phyloP scores from a whole-genome alignment of 768 basidiomycete genomes.

The Mycena vulgaris region DNA sequence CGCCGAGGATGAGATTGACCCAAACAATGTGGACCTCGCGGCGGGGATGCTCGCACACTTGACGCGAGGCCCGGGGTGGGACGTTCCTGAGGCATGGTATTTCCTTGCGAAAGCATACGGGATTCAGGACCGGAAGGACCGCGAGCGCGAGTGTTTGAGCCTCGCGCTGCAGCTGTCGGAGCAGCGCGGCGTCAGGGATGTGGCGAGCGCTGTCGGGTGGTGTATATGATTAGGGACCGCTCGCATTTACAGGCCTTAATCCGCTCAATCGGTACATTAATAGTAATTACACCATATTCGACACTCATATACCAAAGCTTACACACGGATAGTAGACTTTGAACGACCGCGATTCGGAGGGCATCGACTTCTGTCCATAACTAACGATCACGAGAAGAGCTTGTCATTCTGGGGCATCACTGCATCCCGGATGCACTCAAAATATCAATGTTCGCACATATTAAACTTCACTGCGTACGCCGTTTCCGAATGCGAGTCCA shows the following conservation, averaged over 20 bases:
- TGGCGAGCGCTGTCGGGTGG: constrained; percentile 76
- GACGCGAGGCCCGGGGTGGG: constrained; percentile 89
- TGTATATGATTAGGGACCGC: constrained; percentile 60
- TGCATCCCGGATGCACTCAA: too few species aligned
- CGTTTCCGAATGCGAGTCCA: background rate
- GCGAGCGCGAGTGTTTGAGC: constrained; percentile 81
- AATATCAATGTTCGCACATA: constrained; percentile 14
- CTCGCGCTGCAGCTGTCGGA: constrained; percentile 79
- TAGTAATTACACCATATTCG: constrained; percentile 17
- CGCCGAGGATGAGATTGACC: constrained; percentile 37
- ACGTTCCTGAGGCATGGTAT: constrained; percentile 96
- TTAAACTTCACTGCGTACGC: background rate
- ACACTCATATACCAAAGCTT: constrained; percentile 5
- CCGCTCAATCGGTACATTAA: constrained; percentile 22
- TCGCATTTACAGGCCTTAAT: constrained; percentile 5
- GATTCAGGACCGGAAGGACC: constrained; percentile 77
- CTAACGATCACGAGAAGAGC: too few species aligned
- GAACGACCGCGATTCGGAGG: too few species aligned
- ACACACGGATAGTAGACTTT: background rate
- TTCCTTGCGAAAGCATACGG: constrained; percentile 88
- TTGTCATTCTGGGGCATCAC: too few species aligned
- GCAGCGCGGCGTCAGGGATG: constrained; percentile 73
- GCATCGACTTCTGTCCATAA: too few species aligned
- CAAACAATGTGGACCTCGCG: constrained; percentile 80
- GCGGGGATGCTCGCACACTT: constrained; percentile 85